Evolutionary conservation across 2,329 filamentous ascomycete genomes (phyloP).

Genomic region (Tolypocladium sp.): DNA sequence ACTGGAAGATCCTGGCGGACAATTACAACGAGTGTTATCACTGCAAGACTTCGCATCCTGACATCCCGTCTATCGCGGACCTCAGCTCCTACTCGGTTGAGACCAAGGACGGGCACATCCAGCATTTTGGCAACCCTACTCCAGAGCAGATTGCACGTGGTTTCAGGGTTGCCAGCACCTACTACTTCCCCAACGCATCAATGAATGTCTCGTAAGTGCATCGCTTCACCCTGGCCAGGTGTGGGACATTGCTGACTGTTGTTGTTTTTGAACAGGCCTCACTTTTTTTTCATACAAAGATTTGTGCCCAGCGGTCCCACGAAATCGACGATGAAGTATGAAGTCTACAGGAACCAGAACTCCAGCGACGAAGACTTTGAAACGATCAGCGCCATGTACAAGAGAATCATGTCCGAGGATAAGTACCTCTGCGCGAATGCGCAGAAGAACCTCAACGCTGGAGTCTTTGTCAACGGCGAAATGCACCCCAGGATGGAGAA

Average conservation of each 20-base stretch:
- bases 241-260: neutral
- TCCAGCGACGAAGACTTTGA: slow-evolving; percentile 50
- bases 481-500: slow-evolving; percentile 53
- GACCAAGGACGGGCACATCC: slow-evolving; percentile 37
- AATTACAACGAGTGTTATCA: slow-evolving; percentile 63
- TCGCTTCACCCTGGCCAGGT: too few relatives aligned
- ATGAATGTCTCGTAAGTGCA: slow-evolving; percentile 38
- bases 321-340: slow-evolving; percentile 48
- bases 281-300: slow-evolving; percentile 56
- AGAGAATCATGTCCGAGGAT: slow-evolving; percentile 55
- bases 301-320: slow-evolving; percentile 46
- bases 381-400: slow-evolving; percentile 49
- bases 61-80: slow-evolving; percentile 46
- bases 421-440: slow-evolving; percentile 51
- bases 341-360: slow-evolving; percentile 53
- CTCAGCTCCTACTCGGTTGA: slow-evolving; percentile 45
- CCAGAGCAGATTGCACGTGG: slow-evolving; percentile 38
- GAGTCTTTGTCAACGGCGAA: slow-evolving; percentile 54
- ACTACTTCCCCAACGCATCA: slow-evolving; percentile 42
- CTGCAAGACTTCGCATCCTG: slow-evolving; percentile 50
- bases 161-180: slow-evolving; percentile 35
- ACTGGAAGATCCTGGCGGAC: slow-evolving; percentile 53
- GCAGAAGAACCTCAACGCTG: slow-evolving; percentile 52
- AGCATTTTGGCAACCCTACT: slow-evolving; percentile 37
- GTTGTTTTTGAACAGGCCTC: slow-evolving; percentile 25